phyloP scores from a whole-genome alignment of 495 filamentous ascomycete genomes.

The Corynascus novoguineensis region DNA sequence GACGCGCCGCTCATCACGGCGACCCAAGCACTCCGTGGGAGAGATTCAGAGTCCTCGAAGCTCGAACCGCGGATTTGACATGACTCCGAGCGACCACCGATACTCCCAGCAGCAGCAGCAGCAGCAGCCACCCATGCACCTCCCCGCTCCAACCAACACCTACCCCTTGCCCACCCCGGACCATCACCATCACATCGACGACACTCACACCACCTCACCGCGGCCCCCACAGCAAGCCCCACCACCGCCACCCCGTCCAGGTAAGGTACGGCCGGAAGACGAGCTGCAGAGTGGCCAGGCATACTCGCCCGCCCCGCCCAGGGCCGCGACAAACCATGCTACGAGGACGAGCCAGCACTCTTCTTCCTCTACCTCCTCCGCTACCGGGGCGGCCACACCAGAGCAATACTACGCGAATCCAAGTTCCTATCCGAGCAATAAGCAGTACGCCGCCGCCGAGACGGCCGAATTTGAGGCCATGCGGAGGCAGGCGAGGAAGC shows the following conservation, averaged over 20 bases:
- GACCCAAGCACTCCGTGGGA: not conserved
- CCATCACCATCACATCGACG: not conserved
- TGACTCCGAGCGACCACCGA: not conserved
- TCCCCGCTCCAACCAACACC: not conserved
- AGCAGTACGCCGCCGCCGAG: conserved; percentile 16
- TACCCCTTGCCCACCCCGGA: conserved; percentile 7
- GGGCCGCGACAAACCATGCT: too few relatives aligned
- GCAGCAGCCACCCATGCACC: too few relatives aligned
- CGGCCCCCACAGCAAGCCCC: conserved; percentile 16
- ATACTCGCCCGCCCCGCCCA: conserved; percentile 10
- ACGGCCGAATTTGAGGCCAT: conserved; percentile 16
- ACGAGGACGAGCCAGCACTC: conserved; percentile 1
- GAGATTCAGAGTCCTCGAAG: not conserved
- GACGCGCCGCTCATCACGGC: not conserved
- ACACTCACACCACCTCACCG: conserved; percentile 9
- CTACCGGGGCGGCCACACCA: not conserved
- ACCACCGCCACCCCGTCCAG: conserved; percentile 25
- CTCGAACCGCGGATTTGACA: not conserved
- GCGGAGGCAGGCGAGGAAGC: conserved; percentile 14
- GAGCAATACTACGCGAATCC: conserved; percentile 18
- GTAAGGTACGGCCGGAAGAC: conserved; percentile 26
- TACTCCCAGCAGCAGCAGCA: not conserved
- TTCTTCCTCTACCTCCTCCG: not conserved
- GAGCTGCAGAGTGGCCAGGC: not conserved
- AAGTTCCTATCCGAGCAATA: conserved; percentile 12